Base-by-base conservation (phyloP, 176 grass and related monocot genomes). In the Aechmea fasciata region DNA sequence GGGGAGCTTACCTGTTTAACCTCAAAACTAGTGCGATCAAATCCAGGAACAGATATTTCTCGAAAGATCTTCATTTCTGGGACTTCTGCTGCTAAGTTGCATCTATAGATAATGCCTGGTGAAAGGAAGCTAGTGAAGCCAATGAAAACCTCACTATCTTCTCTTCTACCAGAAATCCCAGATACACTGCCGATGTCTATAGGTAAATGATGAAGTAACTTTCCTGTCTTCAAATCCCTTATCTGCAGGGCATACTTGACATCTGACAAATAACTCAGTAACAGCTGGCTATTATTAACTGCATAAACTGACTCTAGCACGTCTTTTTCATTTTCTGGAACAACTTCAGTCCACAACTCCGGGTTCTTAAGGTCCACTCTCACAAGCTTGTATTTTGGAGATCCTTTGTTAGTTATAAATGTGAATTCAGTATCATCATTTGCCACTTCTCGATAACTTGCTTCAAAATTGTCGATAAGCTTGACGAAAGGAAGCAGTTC, bases 221-320 rank as follows among this genome's bases (percentile, higher is more conserved):
- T 77, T 68, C 88, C 93, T 59, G 93, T 89, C 52, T 66, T 73
- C 83, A 92, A 79, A 57, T 96, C 88, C 75, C 93, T 84, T 78
- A 96, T 78, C 80, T 96, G 88, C 65, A 96, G 62, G 68, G 84
- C 79, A 69, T 92, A 80, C 74, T 96, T 96, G 49, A 92, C 88
- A 87, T 96, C 88, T 80, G 86, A 89, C 84, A 96, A 87, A 75
- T 92, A 96, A 70, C 83, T 82, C 53, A 91, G 80, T 73, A 96
- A 71, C 12, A 96, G 55, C 77, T 96, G 85, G 76, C 87, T 83
- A 68, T 69, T 67, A 47, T 92, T 92, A 77, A 89, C 88, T 2
- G 74, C 70, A 3, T 83, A 69, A 50, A 80, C 85, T 78, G 81
- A 81, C 64, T 96, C 83, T 0, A 96, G 79, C 57, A 96, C 88